A percentile compares a stretch with the other conserved stretches of the same genome.
Conservation (phyloP, 2,329 filamentous ascomycete genomes). For the Fusarium sp. region DNA sequence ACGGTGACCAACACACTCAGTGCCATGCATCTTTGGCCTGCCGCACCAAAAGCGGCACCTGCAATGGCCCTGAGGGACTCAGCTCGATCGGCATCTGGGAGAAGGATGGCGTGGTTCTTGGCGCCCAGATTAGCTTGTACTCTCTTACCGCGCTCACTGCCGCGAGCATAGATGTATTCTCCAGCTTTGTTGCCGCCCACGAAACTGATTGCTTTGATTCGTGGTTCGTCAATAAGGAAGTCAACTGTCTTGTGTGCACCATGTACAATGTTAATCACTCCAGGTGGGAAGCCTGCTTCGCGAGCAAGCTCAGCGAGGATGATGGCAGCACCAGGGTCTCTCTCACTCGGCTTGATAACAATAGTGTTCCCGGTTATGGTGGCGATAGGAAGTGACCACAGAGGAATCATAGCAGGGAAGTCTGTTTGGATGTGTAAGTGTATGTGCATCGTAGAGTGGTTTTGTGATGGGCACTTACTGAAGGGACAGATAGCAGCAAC, state of each 20-base stretch:
- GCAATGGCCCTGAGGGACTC: constrained; percentile 80
- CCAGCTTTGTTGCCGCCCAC: constrained; percentile 83
- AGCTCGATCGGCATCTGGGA: constrained; percentile 85
- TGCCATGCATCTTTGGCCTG: constrained; percentile 84
- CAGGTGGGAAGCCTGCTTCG: constrained; percentile 79
- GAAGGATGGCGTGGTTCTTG: constrained; percentile 82
- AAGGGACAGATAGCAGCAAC: constrained; percentile 80
- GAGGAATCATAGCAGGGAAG: constrained; percentile 85
- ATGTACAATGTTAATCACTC: constrained; percentile 81
- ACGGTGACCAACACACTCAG: constrained; percentile 80
- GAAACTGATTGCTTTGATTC: constrained; percentile 82
- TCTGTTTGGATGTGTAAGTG: constrained; percentile 58
- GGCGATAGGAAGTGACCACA: constrained; percentile 83
- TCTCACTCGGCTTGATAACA: constrained; percentile 81
- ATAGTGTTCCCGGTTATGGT: constrained; percentile 81
- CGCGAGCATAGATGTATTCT: constrained; percentile 79
- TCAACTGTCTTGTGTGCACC: constrained; percentile 79
- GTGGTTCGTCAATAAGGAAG: constrained; percentile 80
- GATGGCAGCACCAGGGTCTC: constrained; percentile 81
- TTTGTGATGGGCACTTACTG: too few relatives aligned
- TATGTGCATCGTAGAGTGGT: too few relatives aligned
- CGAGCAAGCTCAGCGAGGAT: constrained; percentile 78
- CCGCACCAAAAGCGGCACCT: constrained; percentile 81
- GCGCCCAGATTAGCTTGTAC: constrained; percentile 83
- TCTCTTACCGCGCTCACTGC: constrained; percentile 81